Percentiles rank a stretch among this genome's conserved stretches.
Evolutionary conservation across 495 filamentous ascomycete genomes (phyloP).

Genomic region (Penicillium chermesinum): DNA sequence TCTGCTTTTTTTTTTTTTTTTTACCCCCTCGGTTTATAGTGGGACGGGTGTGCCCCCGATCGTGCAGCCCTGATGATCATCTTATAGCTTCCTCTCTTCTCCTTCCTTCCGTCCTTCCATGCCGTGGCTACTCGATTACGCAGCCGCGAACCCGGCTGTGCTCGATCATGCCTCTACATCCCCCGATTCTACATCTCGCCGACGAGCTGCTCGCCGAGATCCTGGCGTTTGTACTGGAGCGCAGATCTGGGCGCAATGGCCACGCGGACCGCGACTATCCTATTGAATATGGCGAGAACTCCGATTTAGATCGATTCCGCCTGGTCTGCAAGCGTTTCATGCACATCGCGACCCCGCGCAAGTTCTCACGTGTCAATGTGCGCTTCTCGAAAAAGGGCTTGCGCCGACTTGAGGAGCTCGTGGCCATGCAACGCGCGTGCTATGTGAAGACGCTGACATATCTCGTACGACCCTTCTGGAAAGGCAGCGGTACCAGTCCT

Average conservation of each 20-base stretch:
- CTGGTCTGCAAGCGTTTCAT: constrained; percentile 59
- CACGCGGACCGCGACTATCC: constrained; percentile 4
- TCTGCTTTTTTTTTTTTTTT: constrained; percentile 7
- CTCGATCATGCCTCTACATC: constrained; percentile 33
- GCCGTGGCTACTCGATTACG: constrained; percentile 31
- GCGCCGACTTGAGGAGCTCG: constrained; percentile 45
- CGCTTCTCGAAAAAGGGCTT: constrained; percentile 59
- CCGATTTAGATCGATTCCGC: constrained; percentile 47
- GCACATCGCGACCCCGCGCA: constrained; percentile 54
- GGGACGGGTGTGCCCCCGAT: constrained; percentile 4
- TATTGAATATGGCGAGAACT: constrained; percentile 26
- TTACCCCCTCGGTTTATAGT: constrained; percentile 4
- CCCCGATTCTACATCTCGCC: constrained; percentile 48
- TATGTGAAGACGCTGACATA: constrained; percentile 67
- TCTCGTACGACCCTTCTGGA: constrained; percentile 66
- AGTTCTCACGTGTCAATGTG: constrained; percentile 54
- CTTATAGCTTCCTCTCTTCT: constrained; percentile 9
- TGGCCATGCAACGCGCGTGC: constrained; percentile 50
- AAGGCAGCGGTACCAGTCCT: constrained; percentile 40
- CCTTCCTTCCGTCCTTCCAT: constrained; percentile 28
- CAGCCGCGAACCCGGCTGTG: constrained; percentile 37
- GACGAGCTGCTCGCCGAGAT: constrained; percentile 60
- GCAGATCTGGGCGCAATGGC: constrained; percentile 3
- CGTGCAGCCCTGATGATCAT: constrained; percentile 6
- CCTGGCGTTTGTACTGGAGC: constrained; percentile 31